These are phyloP conservation scores for Sordariomycetes sp. DNA, from an alignment of 2,329 filamentous ascomycete genomes.

Conservation along the genomic window DNA sequence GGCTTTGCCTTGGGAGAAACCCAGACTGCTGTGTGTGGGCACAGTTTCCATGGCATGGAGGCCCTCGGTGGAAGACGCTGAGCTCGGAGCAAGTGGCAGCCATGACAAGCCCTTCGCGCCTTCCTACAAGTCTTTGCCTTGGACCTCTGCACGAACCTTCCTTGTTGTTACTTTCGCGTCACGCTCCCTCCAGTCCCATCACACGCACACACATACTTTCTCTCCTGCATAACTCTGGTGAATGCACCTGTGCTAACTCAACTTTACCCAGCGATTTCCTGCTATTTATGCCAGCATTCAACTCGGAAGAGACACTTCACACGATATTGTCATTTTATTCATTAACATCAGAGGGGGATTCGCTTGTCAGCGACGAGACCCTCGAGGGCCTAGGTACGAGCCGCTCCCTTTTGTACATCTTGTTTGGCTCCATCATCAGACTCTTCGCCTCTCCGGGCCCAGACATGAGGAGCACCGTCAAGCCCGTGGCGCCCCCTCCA, in stretches of 20 bases:
- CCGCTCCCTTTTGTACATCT: constrained; percentile 56
- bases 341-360: constrained; percentile 90
- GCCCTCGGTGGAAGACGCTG: too few relatives aligned
- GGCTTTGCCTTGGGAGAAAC: too few relatives aligned
- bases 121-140: too few relatives aligned
- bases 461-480: constrained; percentile 6
- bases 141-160: too few relatives aligned
- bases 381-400: constrained; percentile 90
- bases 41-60: too few relatives aligned
- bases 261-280: constrained; percentile 64
- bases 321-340: constrained; percentile 87
- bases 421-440: constrained; percentile 67
- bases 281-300: constrained; percentile 65
- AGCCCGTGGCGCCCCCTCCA: not conserved
- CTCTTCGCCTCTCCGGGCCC: constrained; percentile 4
- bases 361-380: constrained; percentile 80
- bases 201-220: too few relatives aligned
- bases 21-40: too few relatives aligned
- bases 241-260: not conserved
- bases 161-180: not conserved
- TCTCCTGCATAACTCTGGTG: not conserved
- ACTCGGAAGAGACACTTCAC: constrained; percentile 60
- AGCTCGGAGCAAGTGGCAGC: too few relatives aligned
- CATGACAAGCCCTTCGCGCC: too few relatives aligned
- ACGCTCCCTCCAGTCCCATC: too few relatives aligned